phyloP scores from a whole-genome alignment of 306 rosid species.

The Trifolium fragiferum region DNA sequence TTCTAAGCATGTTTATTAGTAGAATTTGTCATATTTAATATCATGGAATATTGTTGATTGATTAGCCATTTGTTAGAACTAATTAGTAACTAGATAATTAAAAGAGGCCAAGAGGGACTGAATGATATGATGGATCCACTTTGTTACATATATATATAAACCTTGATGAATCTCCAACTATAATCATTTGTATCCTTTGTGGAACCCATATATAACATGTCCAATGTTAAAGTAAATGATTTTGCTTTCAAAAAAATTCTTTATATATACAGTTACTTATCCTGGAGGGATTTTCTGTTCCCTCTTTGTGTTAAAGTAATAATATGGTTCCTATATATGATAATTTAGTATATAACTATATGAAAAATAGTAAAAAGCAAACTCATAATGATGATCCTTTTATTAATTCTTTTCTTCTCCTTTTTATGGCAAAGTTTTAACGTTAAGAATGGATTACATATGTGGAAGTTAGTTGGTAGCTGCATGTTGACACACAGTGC shows the following conservation, averaged over 20 bases:
- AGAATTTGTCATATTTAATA: constrained; percentile 9
- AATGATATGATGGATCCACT: constrained; percentile 39
- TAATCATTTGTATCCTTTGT: constrained; percentile 37
- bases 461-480: not conserved
- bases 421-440: constrained; percentile 1
- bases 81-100: constrained; percentile 24
- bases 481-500: not conserved
- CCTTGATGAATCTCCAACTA: constrained; percentile 40
- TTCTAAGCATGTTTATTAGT: constrained; percentile 27
- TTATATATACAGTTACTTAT: constrained; percentile 35
- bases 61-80: constrained; percentile 3
- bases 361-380: constrained; percentile 24
- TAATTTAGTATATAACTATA: constrained; percentile 24
- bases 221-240: constrained; percentile 39
- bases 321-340: constrained; percentile 20
- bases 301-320: constrained; percentile 31
- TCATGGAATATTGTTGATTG: not conserved
- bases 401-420: not conserved
- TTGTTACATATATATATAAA: constrained; percentile 40
- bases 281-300: constrained; percentile 41
- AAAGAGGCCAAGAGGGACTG: constrained; percentile 19
- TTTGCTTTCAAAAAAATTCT: constrained; percentile 21
- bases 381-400: constrained; percentile 31
- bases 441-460: constrained; percentile 32
- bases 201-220: constrained; percentile 47